phyloP scores from a whole-genome alignment of 2,329 filamentous ascomycete genomes.

The Aspergillus versicolor region DNA sequence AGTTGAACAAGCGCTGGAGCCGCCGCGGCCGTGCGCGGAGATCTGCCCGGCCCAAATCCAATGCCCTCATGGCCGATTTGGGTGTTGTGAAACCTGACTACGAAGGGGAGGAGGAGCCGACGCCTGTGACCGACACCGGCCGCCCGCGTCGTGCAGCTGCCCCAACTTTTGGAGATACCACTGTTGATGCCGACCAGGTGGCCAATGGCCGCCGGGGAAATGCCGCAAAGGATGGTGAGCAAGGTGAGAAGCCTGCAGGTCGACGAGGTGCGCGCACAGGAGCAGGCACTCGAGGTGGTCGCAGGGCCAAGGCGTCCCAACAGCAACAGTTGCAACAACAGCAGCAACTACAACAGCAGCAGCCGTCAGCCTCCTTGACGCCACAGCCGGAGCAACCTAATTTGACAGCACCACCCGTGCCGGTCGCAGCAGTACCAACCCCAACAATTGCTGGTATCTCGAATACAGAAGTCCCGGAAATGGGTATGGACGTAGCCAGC shows the following conservation, averaged over 20 bases:
- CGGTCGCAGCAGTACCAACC: constrained; percentile 14
- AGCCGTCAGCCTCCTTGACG: constrained; percentile 10
- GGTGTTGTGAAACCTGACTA: constrained; percentile 44
- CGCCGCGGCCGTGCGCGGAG: constrained; percentile 41
- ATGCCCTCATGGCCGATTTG: constrained; percentile 49
- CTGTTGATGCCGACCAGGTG: constrained; percentile 31
- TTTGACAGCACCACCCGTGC: constrained; percentile 24
- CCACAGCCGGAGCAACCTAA: constrained; percentile 15
- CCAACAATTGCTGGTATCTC: constrained; percentile 21
- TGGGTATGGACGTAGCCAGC: constrained; percentile 17
- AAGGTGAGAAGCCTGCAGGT: constrained; percentile 33
- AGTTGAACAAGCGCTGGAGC: constrained; percentile 47
- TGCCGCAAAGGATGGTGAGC: constrained; percentile 35
- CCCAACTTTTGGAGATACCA: constrained; percentile 47
- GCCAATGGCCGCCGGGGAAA: constrained; percentile 34
- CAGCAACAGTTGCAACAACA: constrained; percentile 24
- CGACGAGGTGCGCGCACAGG: constrained; percentile 36
- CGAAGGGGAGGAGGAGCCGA: constrained; percentile 45
- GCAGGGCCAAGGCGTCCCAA: constrained; percentile 34
- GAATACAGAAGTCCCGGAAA: constrained; percentile 27
- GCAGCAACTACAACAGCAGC: constrained; percentile 18
- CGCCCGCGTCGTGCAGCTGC: constrained; percentile 51
- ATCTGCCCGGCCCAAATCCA: constrained; percentile 45
- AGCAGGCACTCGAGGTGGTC: constrained; percentile 34
- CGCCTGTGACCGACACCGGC: constrained; percentile 51